Evolutionary conservation across 768 basidiomycete genomes (phyloP).

Genomic region (Collybiopsis luxurians): DNA sequence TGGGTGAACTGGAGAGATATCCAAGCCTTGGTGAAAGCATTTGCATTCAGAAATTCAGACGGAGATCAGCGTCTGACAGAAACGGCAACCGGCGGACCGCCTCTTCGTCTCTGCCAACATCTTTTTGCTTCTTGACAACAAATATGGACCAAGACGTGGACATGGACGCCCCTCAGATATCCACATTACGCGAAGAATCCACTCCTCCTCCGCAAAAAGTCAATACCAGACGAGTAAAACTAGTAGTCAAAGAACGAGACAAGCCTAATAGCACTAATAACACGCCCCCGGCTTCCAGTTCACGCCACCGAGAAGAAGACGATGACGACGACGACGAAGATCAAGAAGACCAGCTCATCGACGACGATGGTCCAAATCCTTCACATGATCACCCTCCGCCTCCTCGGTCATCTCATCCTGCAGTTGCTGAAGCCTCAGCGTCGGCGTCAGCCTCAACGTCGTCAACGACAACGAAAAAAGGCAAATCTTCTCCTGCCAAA

Average conservation of each 20-base stretch:
- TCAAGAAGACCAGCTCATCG: slow-evolving; percentile 79
- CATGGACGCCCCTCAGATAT: slow-evolving; percentile 84
- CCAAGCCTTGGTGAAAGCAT: no score
- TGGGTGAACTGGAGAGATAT: no score
- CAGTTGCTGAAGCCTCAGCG: neutral
- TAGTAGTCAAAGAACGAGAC: slow-evolving; percentile 40
- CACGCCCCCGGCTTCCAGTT: slow-evolving; percentile 13
- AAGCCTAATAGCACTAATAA: slow-evolving; percentile 8
- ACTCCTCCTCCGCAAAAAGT: slow-evolving; percentile 57
- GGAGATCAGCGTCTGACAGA: no score
- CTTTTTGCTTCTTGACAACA: no score
- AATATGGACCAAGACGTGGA: slow-evolving; percentile 45
- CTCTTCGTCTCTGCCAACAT: no score
- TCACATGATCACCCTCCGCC: slow-evolving; percentile 12
- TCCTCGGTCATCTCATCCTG: neutral
- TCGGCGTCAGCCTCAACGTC: slow-evolving; percentile 20
- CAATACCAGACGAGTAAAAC: slow-evolving; percentile 46
- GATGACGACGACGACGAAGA: slow-evolving; percentile 65
- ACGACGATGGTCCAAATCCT: slow-evolving; percentile 51
- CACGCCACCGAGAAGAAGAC: slow-evolving; percentile 39
- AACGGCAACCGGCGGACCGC: no score
- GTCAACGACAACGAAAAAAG: slow-evolving; percentile 41
- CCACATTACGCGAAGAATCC: slow-evolving; percentile 70
- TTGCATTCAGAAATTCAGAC: no score
- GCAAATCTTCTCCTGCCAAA: slow-evolving; percentile 46